Base-by-base conservation (phyloP, 2,329 filamentous ascomycete species). In the Ophiocordyceps robertsii region DNA sequence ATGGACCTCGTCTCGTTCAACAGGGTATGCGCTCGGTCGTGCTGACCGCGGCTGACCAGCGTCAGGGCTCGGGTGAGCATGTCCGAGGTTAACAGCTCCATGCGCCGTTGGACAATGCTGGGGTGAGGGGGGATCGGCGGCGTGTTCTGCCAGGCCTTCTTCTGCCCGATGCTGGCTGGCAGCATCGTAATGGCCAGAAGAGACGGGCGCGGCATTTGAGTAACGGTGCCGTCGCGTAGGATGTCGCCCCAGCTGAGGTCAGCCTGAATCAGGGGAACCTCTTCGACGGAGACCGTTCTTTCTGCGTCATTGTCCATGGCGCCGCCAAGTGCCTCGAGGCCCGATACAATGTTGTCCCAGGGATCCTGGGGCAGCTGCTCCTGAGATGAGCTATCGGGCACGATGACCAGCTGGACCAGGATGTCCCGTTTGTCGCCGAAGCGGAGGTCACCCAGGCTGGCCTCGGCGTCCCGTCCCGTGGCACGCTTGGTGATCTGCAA, bases 341-440 rank as follows among this genome's bases (percentile, higher is more conserved):
- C 90, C 6, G 92, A 96, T 17, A 98, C 87, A 46, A 98, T 90
- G 40, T 86, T 92, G 63, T 96, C 92, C 92, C 92, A 98, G 0
- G 89, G 82, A 56, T 98, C 92, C 56, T 95, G 85, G 7, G 89
- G 89, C 35, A 93, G 70, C 53, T 86, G 80, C 48, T 98, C 92
- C 46, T 87, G 84, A 0, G 76, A 77, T 1, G 82, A 72, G 47
- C 77, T 92, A 58, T 98, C 92, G 0, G 92, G 87, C 30, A 86
- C 72, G 51, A 98, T 95, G 29, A 89, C 86, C 6, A 98, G 74
- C 61, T 98, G 92, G 4, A 98, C 89, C 5, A 98, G 72, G 45
- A 98, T 83, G 58, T 96, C 92, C 58, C 73, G 64, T 72, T 96
- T 98, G 62, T 98, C 92, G 31, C 92, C 92, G 56, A 96, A 96